Conservation (phyloP, 2,329 filamentous ascomycete genomes). For the Ceratocystis variospora region DNA sequence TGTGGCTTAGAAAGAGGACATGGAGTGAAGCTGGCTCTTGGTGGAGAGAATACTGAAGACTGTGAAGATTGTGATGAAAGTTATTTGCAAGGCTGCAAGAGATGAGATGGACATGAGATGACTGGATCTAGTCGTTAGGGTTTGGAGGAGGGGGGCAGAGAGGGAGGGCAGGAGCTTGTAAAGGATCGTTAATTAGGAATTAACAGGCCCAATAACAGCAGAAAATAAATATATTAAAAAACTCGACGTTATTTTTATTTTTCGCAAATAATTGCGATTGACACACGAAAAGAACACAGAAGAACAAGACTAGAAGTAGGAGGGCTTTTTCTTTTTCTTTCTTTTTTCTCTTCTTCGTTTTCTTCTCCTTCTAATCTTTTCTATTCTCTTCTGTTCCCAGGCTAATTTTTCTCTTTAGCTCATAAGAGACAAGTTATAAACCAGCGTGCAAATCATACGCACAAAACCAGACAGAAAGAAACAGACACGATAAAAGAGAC, state of each 20-base stretch:
- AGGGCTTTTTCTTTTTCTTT: background rate
- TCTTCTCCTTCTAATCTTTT: background rate
- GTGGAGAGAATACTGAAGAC: background rate
- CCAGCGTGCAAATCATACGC: background rate
- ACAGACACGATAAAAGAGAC: background rate
- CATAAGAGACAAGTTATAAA: background rate
- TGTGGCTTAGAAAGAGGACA: no score
- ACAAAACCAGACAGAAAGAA: background rate
- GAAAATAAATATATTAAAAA: no score
- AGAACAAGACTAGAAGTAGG: background rate
- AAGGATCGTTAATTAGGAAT: no score
- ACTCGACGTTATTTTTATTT: no score
- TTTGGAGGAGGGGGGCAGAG: background rate
- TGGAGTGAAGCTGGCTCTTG: no score
- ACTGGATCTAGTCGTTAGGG: background rate
- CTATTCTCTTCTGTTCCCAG: background rate
- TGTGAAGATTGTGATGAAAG: background rate
- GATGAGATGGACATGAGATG: background rate
- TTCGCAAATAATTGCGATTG: background rate
- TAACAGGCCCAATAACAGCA: no score
- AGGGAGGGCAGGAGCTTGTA: no score
- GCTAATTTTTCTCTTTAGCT: background rate
- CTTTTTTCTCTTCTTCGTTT: background rate
- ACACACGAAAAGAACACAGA: background rate
- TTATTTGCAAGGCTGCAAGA: background rate